Conservation (phyloP, 805 yeast species). For the Suhomyces xylopsoci region DNA sequence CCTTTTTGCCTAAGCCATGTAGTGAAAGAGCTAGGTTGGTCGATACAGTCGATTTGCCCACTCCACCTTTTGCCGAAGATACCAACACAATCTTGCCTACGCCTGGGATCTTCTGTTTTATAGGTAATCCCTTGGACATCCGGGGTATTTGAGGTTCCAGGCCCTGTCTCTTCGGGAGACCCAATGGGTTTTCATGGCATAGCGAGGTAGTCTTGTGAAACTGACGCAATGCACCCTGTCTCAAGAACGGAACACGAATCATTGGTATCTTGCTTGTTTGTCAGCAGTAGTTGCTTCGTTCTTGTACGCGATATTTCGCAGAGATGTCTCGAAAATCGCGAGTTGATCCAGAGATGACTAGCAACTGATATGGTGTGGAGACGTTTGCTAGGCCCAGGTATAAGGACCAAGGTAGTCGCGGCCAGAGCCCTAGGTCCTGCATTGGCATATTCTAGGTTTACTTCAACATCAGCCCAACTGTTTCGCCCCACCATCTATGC, state of each 20-base stretch:
- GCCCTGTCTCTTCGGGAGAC: slow-evolving; percentile 27
- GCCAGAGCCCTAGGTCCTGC: neutral
- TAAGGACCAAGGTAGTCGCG: neutral
- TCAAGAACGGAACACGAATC: neutral
- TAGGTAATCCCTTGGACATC: slow-evolving; percentile 53
- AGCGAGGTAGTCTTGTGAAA: neutral
- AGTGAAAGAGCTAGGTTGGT: slow-evolving; percentile 67
- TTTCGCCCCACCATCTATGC: slow-evolving; percentile 81
- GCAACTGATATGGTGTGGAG: neutral
- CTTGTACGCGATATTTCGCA: neutral
- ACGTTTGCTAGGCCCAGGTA: neutral
- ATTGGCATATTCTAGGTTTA: neutral
- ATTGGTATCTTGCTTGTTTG: neutral
- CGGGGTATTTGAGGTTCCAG: slow-evolving; percentile 31
- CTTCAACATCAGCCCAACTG: neutral
- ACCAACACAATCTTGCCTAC: slow-evolving; percentile 63
- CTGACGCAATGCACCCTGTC: neutral
- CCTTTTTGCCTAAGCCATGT: slow-evolving; percentile 48
- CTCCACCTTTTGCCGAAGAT: slow-evolving; percentile 79
- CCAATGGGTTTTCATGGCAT: slow-evolving; percentile 40
- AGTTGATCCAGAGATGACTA: neutral
- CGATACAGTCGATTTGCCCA: slow-evolving; percentile 74
- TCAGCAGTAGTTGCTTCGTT: neutral
- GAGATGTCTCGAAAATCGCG: neutral
- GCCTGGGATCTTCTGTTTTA: slow-evolving; percentile 53